Evolutionary conservation across 176 grass and related monocot genomes (phyloP).

Genomic region (Metroxylon sagu): DNA sequence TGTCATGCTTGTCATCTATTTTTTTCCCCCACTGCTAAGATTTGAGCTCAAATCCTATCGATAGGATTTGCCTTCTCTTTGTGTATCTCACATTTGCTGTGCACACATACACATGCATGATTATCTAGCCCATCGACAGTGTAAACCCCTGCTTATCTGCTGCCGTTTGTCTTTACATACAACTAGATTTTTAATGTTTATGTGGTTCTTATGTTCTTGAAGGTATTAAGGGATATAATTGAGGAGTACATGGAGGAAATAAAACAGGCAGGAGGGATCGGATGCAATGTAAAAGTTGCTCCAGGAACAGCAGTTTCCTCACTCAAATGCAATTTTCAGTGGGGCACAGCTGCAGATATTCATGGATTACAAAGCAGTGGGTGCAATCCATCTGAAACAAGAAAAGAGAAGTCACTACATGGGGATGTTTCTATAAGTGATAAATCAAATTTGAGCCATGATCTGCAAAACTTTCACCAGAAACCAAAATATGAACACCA

Average conservation of each 20-base stretch:
- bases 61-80: no score
- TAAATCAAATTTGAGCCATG: constrained; percentile 33
- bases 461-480: constrained; percentile 16
- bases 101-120: no score
- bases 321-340: constrained; percentile 14
- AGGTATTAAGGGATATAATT: constrained; percentile 98
- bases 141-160: background rate
- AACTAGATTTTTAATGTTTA: no score
- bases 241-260: constrained; percentile 96
- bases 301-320: constrained; percentile 15
- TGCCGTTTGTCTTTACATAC: background rate
- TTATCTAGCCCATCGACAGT: no score
- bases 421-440: constrained; percentile 31
- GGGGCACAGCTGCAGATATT: constrained; percentile 16
- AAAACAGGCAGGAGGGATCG: constrained; percentile 63
- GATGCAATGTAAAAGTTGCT: constrained; percentile 35
- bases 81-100: no score
- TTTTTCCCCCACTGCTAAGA: no score
- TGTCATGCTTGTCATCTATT: no score
- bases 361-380: constrained; percentile 17
- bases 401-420: constrained; percentile 34
- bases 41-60: no score
- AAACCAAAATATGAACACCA: constrained; percentile 26
- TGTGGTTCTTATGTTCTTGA: constrained; percentile 18
- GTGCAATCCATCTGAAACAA: constrained; percentile 26